Base-by-base conservation (phyloP, 352 stramenopile genomes). In the Phytophthora colocasiae region DNA sequence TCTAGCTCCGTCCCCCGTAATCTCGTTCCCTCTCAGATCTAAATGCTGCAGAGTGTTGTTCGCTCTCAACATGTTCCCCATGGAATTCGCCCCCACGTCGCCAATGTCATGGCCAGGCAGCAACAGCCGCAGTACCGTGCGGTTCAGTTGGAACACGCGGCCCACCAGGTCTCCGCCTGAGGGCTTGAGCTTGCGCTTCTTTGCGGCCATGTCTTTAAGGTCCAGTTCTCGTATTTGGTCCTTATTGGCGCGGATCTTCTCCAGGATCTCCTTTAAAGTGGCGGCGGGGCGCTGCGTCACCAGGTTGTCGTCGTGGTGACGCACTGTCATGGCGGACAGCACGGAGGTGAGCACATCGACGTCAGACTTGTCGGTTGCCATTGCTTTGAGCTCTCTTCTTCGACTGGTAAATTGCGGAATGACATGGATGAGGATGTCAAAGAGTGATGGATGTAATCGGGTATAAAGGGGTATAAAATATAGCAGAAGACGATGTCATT, bases 101-200 rank as follows among this genome's bases (percentile, higher is more conserved):
- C 71, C 75, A 55, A 89, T 89, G 2, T 80, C 78, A 62, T 89
- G 80, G 39, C 70, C 71, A 0, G 77, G 75, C n/a, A 88, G 66
- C 62, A 85, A 58, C 19, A 88, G 67, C 0, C 63, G 54, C 40
- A 70, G 40, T 2, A 88, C 80, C 17, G 77, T 85, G 43, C 69
- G 66, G 64, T 88, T 88, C 6, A 70, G 40, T 58, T 85, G 69
- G 50, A 88, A 83, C 6, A 88, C 77, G 52, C 78, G 77, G 22
- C 71, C 80, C 24, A 88, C 77, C 14, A 84, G 71, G 32, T 69
- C 69, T 6, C 77, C 77, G 24, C 80, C 80, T 0, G 73, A 58
- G 2, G 60, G 40, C 5, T 55, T 60, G 22, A 88, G 69, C 63
- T 85, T 84, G 43, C 64, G 53, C 51, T 81, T 81, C 39, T 74